Base-by-base conservation (phyloP, 177 flowering plant genomes). In the Vitis hybrid region DNA sequence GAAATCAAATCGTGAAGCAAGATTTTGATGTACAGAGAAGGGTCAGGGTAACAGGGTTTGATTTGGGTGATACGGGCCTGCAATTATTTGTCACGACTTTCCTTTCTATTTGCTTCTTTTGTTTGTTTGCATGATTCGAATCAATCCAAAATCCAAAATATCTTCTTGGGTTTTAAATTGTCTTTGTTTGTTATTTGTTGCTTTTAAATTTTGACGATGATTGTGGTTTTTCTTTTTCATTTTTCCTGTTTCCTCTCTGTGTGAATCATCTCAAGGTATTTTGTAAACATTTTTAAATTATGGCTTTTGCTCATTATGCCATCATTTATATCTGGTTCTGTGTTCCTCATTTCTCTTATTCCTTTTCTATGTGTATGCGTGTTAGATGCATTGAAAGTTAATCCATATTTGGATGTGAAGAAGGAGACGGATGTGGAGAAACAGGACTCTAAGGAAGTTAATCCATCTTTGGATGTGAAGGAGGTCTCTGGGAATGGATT, bases 331-430 rank as follows among this genome's bases (percentile, higher is more conserved):
- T 39, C 52, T 49, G 70, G 52, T 69, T 10, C 39, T 62, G 5
- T 62, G 54, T 39, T 72, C 26, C 22, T 54, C 11, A 39, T 29
- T 22, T 50, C 4, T 56, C 11, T 45, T 14, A 15, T 39, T 51
- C 58, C 2, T 56, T 52, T 71, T 45, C 61, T 61, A 50, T 56
- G 63, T 48, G 65, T 61, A 2, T 67, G 34, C 53, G 16, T 26
- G 71, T 15, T 66, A 78, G 83, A 72, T 61, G n/a, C 66, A n/a
- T 7, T 31, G 57, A 74, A 68, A 61, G 81, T 66, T 6, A 68
- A 53, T 51, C 68, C 77, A 16, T 10, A 51, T 51, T 56, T 55
- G 65, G 64, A 22, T 59, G 73, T 62, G 6, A 74, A 69, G 59
- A 68, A 73, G 39, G 80, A 68, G 59, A 39, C 1, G 45, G 8